These are phyloP conservation scores for Diaporthe sp. DNA, from an alignment of 2,329 filamentous ascomycete genomes.

Conservation along the genomic window DNA sequence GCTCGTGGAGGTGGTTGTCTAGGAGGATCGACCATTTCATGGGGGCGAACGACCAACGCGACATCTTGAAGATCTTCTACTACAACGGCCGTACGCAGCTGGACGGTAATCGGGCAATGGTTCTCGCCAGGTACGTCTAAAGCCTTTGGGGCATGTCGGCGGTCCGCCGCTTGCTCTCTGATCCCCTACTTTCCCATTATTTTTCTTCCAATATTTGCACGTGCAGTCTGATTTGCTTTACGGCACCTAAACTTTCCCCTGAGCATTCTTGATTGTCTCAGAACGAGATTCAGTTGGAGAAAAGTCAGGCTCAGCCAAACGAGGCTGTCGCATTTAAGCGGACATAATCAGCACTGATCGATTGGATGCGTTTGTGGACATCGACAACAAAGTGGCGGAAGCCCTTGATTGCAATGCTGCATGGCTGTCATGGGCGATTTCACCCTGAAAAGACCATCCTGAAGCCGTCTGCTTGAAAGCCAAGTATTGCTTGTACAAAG, in stretches of 20 bases:
- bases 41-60: slow-evolving; percentile 65
- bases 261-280: background rate
- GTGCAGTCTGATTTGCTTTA: slow-evolving; percentile 28
- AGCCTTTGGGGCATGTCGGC: background rate
- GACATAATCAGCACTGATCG: background rate
- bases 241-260: too few species aligned
- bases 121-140: slow-evolving; percentile 65
- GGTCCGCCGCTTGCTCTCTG: background rate
- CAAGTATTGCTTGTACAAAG: background rate
- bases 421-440: background rate
- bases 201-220: slow-evolving; percentile 23
- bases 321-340: background rate
- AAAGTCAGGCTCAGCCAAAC: background rate
- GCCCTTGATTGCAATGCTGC: background rate
- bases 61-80: slow-evolving; percentile 70
- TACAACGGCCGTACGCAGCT: slow-evolving; percentile 69
- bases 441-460: background rate
- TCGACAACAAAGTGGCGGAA: background rate
- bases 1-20: slow-evolving; percentile 67
- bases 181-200: background rate
- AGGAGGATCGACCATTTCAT: slow-evolving; percentile 65
- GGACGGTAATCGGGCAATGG: slow-evolving; percentile 68
- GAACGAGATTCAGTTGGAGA: background rate
- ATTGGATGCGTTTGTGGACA: background rate
- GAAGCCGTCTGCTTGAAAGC: background rate